A percentile compares a stretch with the other conserved stretches of the same genome.
Evolutionary conservation across 352 stramenopile genomes (phyloP).

Genomic region (Pythium plurisporium): DNA sequence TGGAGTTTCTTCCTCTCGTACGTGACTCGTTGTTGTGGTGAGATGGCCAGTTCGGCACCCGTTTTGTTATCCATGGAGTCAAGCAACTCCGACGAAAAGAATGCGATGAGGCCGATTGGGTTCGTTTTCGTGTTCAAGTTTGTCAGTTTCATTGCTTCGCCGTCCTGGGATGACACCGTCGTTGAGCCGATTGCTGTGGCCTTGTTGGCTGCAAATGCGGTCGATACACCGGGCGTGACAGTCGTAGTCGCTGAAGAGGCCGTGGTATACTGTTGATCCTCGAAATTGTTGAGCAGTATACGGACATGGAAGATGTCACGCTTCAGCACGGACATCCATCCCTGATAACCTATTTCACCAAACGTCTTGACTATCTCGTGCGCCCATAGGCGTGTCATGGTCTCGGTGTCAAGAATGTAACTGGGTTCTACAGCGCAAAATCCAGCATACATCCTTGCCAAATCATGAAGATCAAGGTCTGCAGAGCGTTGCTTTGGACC

Average conservation of each 20-base stretch:
- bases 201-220: too few relatives aligned
- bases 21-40: conserved; percentile 5
- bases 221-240: background rate
- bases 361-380: conserved; percentile 46
- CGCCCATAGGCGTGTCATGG: conserved; percentile 39
- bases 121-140: conserved; percentile 19
- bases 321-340: background rate
- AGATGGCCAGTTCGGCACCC: background rate
- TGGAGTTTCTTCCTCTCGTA: conserved; percentile 18
- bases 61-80: background rate
- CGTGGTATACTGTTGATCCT: background rate
- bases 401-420: conserved; percentile 37
- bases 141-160: background rate
- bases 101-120: conserved; percentile 2
- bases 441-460: conserved; percentile 43
- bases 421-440: conserved; percentile 33
- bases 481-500: background rate
- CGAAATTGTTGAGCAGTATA: conserved; percentile 24
- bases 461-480: conserved; percentile 41
- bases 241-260: background rate
- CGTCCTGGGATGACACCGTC: background rate
- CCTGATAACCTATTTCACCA: conserved; percentile 2
- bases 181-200: conserved; percentile 2
- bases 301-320: conserved; percentile 18
- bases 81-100: conserved; percentile 12